Evolutionary conservation across 441 rosid genomes (phyloP).

Genomic region (Populus hybrid): DNA sequence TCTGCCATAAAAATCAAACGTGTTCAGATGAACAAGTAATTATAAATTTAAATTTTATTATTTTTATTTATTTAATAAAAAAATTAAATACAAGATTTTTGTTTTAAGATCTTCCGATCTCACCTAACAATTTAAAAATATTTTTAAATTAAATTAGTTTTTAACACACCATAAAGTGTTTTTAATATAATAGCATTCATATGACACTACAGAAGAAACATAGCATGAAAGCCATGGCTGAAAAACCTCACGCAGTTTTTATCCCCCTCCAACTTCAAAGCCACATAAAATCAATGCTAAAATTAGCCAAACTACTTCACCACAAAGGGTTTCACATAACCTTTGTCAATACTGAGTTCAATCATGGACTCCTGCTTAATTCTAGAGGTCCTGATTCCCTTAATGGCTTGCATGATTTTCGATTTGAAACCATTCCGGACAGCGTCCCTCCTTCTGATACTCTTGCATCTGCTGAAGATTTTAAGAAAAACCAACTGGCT

Average conservation of each 20-base stretch:
- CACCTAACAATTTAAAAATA: too few relatives aligned
- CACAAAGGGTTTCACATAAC: not conserved
- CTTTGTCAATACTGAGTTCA: not conserved
- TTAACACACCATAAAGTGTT: too few relatives aligned
- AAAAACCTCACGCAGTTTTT: not conserved
- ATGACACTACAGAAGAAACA: too few relatives aligned
- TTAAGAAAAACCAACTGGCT: not conserved
- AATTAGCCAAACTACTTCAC: not conserved
- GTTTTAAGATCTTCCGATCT: too few relatives aligned
- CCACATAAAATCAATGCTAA: not conserved
- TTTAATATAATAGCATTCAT: too few relatives aligned
- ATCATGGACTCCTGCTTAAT: not conserved
- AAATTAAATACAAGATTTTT: too few relatives aligned
- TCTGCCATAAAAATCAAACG: too few relatives aligned
- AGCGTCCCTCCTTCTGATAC: not conserved
- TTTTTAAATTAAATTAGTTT: too few relatives aligned
- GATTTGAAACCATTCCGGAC: constrained; percentile 1
- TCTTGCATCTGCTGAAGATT: not conserved
- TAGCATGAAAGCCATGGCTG: not conserved
- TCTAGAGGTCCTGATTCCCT: not conserved
- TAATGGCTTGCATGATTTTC: constrained; percentile 5
- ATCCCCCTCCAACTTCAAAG: not conserved
- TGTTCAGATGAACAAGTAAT: too few relatives aligned
- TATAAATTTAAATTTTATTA: too few relatives aligned
- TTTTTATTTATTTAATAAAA: too few relatives aligned